Percentiles rank a stretch among this genome's conserved stretches.
These are phyloP conservation scores for Knufia petricola DNA, from an alignment of 2,329 filamentous ascomycete species.

Conservation along the genomic window DNA sequence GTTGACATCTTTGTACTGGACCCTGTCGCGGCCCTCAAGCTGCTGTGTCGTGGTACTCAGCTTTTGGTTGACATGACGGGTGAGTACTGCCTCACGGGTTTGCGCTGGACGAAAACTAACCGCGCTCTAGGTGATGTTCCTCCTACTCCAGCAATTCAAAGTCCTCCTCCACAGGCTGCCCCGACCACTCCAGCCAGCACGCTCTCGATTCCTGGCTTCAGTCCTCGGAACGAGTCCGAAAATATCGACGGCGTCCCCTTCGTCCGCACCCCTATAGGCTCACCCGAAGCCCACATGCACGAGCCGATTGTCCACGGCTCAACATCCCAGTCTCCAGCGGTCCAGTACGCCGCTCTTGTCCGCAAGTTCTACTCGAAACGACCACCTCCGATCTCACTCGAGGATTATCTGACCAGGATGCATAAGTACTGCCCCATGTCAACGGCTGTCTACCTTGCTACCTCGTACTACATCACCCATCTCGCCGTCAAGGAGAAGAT, in stretches of 20 bases:
- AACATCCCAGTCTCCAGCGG: slow-evolving; percentile 60
- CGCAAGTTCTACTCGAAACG: slow-evolving; percentile 89
- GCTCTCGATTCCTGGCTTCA: slow-evolving; percentile 27
- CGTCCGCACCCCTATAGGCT: slow-evolving; percentile 34
- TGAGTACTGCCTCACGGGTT: slow-evolving; percentile 4
- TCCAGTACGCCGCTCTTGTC: slow-evolving; percentile 77
- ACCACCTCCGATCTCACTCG: slow-evolving; percentile 70
- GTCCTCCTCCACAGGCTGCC: slow-evolving; percentile 9
- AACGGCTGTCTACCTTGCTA: slow-evolving; percentile 83
- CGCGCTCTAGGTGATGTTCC: slow-evolving; percentile 51
- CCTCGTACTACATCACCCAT: slow-evolving; percentile 76
- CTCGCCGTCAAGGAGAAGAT: slow-evolving; percentile 67
- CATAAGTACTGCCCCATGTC: slow-evolving; percentile 91
- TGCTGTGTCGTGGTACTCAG: slow-evolving; percentile 65
- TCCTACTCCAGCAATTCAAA: slow-evolving; percentile 53
- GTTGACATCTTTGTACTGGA: slow-evolving; percentile 65
- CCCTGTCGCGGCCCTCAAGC: slow-evolving; percentile 64
- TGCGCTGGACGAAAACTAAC: neutral
- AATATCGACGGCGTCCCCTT: slow-evolving; percentile 29
- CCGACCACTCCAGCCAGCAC: slow-evolving; percentile 20
- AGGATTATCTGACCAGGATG: slow-evolving; percentile 76
- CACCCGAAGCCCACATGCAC: slow-evolving; percentile 41
- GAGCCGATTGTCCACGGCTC: slow-evolving; percentile 46
- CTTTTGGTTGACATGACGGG: slow-evolving; percentile 34
- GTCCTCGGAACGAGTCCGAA: slow-evolving; percentile 30